Conservation (phyloP, 495 filamentous ascomycete genomes). For the Collariella sp. region DNA sequence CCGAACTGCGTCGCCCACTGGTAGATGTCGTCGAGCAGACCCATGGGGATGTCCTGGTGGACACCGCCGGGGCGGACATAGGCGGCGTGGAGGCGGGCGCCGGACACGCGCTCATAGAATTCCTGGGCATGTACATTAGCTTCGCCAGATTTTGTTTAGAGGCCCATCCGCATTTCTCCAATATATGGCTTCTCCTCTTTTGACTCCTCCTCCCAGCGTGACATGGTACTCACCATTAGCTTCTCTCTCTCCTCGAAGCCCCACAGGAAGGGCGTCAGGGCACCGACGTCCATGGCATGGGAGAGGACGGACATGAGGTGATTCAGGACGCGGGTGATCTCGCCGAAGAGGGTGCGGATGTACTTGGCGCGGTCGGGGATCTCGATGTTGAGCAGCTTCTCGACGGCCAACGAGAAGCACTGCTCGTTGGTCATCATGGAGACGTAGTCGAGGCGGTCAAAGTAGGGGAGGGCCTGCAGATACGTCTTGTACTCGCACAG, state of each 20-base stretch:
- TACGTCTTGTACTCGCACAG: conserved; percentile 99
- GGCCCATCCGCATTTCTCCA: not conserved
- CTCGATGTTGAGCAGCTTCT: conserved; percentile 97
- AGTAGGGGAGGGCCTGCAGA: conserved; percentile 95
- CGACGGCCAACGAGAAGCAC: conserved; percentile 87
- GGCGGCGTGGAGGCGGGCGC: conserved; percentile 94
- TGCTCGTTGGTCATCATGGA: conserved; percentile 99
- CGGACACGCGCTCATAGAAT: conserved; percentile 99
- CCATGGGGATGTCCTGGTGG: conserved; percentile 86
- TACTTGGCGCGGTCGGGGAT: conserved; percentile 93
- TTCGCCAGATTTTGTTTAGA: not conserved
- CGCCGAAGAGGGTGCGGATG: conserved; percentile 93
- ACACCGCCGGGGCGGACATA: conserved; percentile 98
- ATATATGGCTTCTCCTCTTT: not conserved
- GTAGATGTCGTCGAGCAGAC: conserved; percentile 97
- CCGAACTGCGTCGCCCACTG: conserved; percentile 99
- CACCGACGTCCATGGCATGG: conserved; percentile 99
- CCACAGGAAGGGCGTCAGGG: conserved; percentile 97
- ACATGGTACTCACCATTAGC: conserved; percentile 68
- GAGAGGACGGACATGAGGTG: conserved; percentile 97
- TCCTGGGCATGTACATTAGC: conserved; percentile 51
- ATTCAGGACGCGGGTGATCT: conserved; percentile 92
- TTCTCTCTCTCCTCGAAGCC: conserved; percentile 99
- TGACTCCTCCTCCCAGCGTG: not conserved
- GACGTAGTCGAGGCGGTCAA: conserved; percentile 97